A percentile compares a stretch with the other conserved stretches of the same genome.
phyloP scores from a whole-genome alignment of 2,329 filamentous ascomycete genomes.

The Epichloe elymi region DNA sequence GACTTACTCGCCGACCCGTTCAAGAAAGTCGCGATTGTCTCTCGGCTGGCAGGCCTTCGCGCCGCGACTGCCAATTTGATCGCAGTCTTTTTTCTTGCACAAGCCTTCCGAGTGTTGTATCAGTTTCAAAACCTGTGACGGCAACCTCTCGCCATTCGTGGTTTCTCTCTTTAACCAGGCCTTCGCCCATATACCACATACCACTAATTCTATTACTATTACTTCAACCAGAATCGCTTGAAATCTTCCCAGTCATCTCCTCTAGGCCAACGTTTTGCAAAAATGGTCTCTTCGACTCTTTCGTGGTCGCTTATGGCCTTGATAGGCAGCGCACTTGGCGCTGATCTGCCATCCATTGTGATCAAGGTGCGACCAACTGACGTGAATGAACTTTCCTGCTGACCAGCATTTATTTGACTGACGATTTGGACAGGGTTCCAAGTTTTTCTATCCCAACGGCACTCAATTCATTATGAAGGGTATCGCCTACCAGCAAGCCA shows the following conservation, averaged over 20 bases:
- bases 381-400: not conserved
- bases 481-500: conserved; percentile 87
- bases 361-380: conserved; percentile 46
- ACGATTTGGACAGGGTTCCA: conserved; percentile 43
- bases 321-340: conserved; percentile 27
- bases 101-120: not conserved
- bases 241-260: too few species aligned
- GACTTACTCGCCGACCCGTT: not conserved
- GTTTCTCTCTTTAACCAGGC: not conserved
- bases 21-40: not conserved
- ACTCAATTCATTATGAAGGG: conserved; percentile 69
- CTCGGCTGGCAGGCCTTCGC: not conserved
- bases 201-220: not conserved
- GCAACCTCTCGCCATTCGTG: not conserved
- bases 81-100: not conserved
- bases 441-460: conserved; percentile 78
- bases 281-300: conserved; percentile 22
- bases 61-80: not conserved
- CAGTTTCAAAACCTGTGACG: not conserved
- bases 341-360: conserved; percentile 43
- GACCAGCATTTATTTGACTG: not conserved
- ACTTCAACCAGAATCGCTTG: too few species aligned
- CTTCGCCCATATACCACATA: not conserved
- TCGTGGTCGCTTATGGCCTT: conserved; percentile 25
- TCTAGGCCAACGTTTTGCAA: not conserved